Percentiles rank a stretch among this genome's conserved stretches.
These are phyloP conservation scores for Mesembryanthemum crystallinum DNA, from an alignment of 148 eudicot genomes.

Conservation along the genomic window DNA sequence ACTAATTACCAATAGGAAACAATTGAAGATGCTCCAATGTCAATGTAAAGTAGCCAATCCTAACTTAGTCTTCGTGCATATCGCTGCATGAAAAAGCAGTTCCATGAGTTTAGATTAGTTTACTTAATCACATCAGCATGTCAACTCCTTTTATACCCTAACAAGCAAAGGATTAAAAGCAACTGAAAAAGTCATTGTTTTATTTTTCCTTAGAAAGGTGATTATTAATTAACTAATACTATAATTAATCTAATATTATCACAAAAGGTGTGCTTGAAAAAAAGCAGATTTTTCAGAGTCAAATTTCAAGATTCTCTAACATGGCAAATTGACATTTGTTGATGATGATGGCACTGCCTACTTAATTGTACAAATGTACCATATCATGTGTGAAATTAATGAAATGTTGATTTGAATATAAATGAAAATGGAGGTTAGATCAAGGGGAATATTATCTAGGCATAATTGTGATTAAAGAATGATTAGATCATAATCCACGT, in stretches of 20 bases:
- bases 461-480: slow-evolving; percentile 2
- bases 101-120: background rate
- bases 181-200: slow-evolving; percentile 19
- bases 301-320: slow-evolving; percentile 28
- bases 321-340: slow-evolving; percentile 10
- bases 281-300: slow-evolving; percentile 9
- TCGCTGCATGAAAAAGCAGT: background rate
- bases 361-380: slow-evolving; percentile 9
- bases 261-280: background rate
- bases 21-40: slow-evolving; percentile 7
- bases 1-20: background rate
- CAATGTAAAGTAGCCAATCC: slow-evolving; percentile 24
- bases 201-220: slow-evolving; percentile 14
- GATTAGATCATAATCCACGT: slow-evolving; percentile 9
- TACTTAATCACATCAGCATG: slow-evolving; percentile 23
- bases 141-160: slow-evolving; percentile 27
- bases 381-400: background rate
- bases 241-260: background rate
- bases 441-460: slow-evolving; percentile 10
- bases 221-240: background rate
- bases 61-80: slow-evolving; percentile 21
- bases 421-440: slow-evolving; percentile 4
- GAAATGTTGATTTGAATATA: background rate
- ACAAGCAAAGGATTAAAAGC: slow-evolving; percentile 14
- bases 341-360: slow-evolving; percentile 17